Evolutionary conservation across 176 grass and related monocot species (phyloP), one percentile per base, ranked within the genome.

Genomic region (Microstegium vimineum): DNA sequence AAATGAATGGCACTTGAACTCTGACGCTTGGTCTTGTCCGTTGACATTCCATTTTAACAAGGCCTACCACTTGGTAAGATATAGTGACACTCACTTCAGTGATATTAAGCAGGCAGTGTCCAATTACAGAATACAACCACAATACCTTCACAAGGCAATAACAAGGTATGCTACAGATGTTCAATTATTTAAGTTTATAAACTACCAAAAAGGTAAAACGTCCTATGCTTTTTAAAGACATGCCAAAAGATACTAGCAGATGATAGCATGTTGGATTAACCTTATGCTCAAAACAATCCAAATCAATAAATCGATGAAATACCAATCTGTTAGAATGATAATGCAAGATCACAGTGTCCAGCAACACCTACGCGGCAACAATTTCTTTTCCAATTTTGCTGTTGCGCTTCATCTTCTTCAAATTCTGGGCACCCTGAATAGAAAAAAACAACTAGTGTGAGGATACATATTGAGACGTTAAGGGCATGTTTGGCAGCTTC

Each of bases 301-400:
- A 73, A 35, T 78, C 40, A 66, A 14, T 14, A 62, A 16, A 82
- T 79, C 15, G 5, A 73, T 7, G 17, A 30, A 66, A 73, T 38
- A 47, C 8, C 34, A 73, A 65, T 10, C 22, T 64, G 30, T 8
- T 9, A 25, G 11, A 56, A 73, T 25, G 16, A 78, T 35, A 76
- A 71, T 77, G 41, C 27, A 85, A 82, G 35, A 30, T 81, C 73
- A 75, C 2, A 68, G 46, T 36, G 30, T 47, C 46, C 30, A 56
- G 43, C 5, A 42, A 37, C 57, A 93, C 95, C 86, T 93, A 98
- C 87, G 87, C 89, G 25, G 92, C 78, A 82, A 93, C 95, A 38
- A 98, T 93, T 91, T 95, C 95, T 88, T 98, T 98, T 41, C 92
- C 90, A 56, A 98, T 93, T 90, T 98, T 98, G 85, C 92, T 91